Evolutionary conservation across 139 green algal genomes (phyloP), one percentile per base, ranked within the genome.

Genomic region (Pseudopediastrum boryanum): DNA sequence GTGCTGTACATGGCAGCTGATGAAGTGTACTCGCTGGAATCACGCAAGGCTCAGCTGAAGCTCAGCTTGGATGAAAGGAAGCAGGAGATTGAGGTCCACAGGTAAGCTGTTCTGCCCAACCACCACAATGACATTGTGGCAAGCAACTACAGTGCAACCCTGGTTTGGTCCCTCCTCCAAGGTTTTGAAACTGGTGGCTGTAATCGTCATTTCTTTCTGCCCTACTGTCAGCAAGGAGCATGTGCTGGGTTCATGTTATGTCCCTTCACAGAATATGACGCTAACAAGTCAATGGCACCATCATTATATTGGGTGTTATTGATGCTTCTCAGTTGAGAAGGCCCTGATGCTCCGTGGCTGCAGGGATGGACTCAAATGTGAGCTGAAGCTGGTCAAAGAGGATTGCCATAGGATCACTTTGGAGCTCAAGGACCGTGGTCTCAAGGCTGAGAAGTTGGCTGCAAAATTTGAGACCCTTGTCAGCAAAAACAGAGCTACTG

Each of bases 311-410:
- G n/a, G n/a, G n/a, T n/a, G n/a, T n/a, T n/a, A n/a, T n/a, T n/a
- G n/a, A n/a, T n/a, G n/a, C n/a, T n/a, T n/a, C n/a, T n/a, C n/a
- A n/a, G n/a, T n/a, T n/a, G n/a, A n/a, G n/a, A n/a, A n/a, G n/a
- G n/a, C n/a, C n/a, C n/a, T n/a, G n/a, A n/a, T n/a, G n/a, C n/a
- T n/a, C n/a, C n/a, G n/a, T 31, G 27, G n/a, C 75, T 43, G 23
- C 75, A 86, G 86, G 64, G 90, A 94, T 50, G 74, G 71, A 21
- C 85, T 96, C 71, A 78, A 87, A 27, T 80, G 84, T 1, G 90
- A 98, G 89, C 87, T 94, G 16, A 92, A 91, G 84, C 83, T 94
- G 79, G 69, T 93, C 69, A 84, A 82, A 0, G 94, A 97, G 29
- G 93, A 97, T 70, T 73, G 96, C n/a, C 92, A 96, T 84, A 80